These are phyloP conservation scores for Hygrophorus pudorinus DNA, from an alignment of 768 basidiomycete species.

Conservation along the genomic window DNA sequence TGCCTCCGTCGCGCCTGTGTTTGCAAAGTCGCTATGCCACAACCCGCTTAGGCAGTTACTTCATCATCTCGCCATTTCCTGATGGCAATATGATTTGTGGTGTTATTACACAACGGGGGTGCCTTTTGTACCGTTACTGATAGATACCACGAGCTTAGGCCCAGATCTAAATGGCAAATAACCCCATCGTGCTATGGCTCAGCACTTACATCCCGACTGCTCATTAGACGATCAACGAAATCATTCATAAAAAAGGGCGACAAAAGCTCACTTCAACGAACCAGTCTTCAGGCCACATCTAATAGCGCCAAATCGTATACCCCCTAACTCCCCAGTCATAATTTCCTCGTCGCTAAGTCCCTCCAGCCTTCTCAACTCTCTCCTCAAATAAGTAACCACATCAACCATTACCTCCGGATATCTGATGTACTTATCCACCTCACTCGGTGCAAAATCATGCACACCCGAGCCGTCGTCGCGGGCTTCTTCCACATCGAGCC, in stretches of 20 bases:
- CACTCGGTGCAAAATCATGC: conserved; percentile 51
- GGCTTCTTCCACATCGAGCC: conserved; percentile 43
- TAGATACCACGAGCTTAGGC: too few relatives aligned
- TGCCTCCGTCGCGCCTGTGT: neutral
- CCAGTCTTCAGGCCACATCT: conserved; percentile 6
- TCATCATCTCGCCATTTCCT: too few relatives aligned
- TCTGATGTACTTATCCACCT: conserved; percentile 58
- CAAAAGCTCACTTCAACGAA: too few relatives aligned
- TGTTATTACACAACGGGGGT: too few relatives aligned
- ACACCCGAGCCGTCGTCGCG: conserved; percentile 64
- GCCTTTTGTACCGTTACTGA: too few relatives aligned
- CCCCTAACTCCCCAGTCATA: conserved; percentile 25
- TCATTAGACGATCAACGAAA: too few relatives aligned
- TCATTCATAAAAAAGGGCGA: too few relatives aligned
- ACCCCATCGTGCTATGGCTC: too few relatives aligned
- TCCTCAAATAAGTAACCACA: conserved; percentile 58
- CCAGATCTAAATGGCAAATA: too few relatives aligned
- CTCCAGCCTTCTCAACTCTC: conserved; percentile 66
- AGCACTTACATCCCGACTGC: too few relatives aligned
- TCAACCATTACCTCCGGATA: conserved; percentile 70
- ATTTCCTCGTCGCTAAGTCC: conserved; percentile 33
- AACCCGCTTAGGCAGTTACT: too few relatives aligned
- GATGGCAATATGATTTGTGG: too few relatives aligned
- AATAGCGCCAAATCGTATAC: conserved; percentile 29
- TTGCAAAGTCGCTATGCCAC: neutral